These are phyloP conservation scores for Erythrobasidium hasegawianum DNA, from an alignment of 1,284 basidiomycete species.

Conservation along the genomic window DNA sequence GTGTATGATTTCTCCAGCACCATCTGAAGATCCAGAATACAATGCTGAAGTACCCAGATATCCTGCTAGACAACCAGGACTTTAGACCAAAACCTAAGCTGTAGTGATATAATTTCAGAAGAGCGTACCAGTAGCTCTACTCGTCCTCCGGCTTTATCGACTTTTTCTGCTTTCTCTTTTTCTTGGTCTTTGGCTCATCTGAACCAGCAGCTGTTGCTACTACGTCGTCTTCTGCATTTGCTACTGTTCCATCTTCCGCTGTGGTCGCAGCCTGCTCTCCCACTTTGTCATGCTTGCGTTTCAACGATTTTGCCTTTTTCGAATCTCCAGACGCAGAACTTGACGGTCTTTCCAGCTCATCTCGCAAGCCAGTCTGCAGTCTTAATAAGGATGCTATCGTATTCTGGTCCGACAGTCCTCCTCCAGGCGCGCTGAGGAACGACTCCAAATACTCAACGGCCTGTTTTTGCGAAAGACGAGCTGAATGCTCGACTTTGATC, in stretches of 20 bases:
- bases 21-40: slow-evolving; percentile 31
- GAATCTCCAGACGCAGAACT: background rate
- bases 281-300: slow-evolving; percentile 7
- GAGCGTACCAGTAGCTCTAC: background rate
- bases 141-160: slow-evolving; percentile 2
- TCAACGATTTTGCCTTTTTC: slow-evolving; percentile 40
- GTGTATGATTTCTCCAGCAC: background rate
- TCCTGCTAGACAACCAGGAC: slow-evolving; percentile 11
- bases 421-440: slow-evolving; percentile 11
- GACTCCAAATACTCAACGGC: slow-evolving; percentile 13
- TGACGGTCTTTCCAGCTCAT: background rate
- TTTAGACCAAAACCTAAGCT: slow-evolving; percentile 19
- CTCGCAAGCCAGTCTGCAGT: slow-evolving; percentile 10
- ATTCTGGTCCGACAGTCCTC: slow-evolving; percentile 26
- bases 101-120: background rate
- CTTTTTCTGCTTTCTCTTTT: slow-evolving; percentile 18
- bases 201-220: background rate
- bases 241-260: background rate
- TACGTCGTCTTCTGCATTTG: background rate
- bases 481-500: slow-evolving; percentile 2
- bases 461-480: slow-evolving; percentile 3
- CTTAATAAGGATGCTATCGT: slow-evolving; percentile 19
- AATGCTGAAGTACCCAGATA: slow-evolving; percentile 25
- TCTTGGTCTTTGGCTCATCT: slow-evolving; percentile 11
- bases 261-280: background rate